Conservation (phyloP, 495 filamentous ascomycete species). For the Hypoxylon lienhwacheense region DNA sequence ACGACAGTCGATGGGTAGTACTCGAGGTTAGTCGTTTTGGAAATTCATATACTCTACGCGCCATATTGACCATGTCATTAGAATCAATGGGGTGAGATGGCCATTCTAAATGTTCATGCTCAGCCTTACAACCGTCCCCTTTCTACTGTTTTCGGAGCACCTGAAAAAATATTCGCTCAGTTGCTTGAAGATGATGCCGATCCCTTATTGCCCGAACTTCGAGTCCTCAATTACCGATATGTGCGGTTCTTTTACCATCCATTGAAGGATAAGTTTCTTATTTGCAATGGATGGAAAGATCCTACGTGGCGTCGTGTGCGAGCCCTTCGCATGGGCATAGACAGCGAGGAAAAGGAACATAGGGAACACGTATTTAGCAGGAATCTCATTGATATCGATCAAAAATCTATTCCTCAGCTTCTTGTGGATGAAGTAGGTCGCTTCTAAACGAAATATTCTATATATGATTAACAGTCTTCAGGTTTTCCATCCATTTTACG, state of each 20-base stretch:
- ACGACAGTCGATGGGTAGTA: conserved; percentile 84
- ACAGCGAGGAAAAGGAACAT: conserved; percentile 82
- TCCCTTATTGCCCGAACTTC: conserved; percentile 69
- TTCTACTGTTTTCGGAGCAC: conserved; percentile 80
- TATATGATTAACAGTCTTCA: conserved; percentile 39
- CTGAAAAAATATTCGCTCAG: conserved; percentile 57
- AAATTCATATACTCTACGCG: not conserved
- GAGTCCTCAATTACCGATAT: conserved; percentile 86
- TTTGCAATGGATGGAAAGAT: conserved; percentile 91
- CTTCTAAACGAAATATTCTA: not conserved
- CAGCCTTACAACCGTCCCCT: conserved; percentile 76
- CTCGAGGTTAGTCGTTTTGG: conserved; percentile 62
- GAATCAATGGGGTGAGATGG: conserved; percentile 96
- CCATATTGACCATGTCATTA: conserved; percentile 33
- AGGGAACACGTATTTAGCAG: conserved; percentile 84
- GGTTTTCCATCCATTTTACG: conserved; percentile 97
- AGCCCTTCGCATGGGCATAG: conserved; percentile 77
- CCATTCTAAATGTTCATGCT: conserved; percentile 64
- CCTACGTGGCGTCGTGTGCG: conserved; percentile 80
- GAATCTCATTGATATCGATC: conserved; percentile 87
- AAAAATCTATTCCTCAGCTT: conserved; percentile 79
- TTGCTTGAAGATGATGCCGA: conserved; percentile 82
- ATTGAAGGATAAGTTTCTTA: conserved; percentile 79
- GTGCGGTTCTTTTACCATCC: conserved; percentile 92
- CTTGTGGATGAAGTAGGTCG: conserved; percentile 81